These are phyloP conservation scores for Pseudocercospora macadamiae DNA, from an alignment of 2,329 filamentous ascomycete genomes.

Conservation along the genomic window DNA sequence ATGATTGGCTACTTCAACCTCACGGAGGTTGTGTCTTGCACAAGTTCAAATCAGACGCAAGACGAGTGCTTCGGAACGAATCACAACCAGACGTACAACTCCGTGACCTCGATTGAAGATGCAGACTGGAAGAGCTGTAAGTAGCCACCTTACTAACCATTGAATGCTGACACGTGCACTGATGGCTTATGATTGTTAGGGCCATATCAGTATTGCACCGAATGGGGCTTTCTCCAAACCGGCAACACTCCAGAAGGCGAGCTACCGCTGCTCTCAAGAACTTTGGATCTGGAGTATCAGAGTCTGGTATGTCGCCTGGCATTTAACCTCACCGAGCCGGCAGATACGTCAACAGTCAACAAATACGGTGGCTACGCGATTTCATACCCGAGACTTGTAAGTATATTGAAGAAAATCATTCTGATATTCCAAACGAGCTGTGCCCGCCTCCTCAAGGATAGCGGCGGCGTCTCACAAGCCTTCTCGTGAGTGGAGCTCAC, in stretches of 20 bases:
- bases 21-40: constrained; percentile 47
- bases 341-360: constrained; percentile 71
- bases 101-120: constrained; percentile 13
- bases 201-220: constrained; percentile 51
- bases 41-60: constrained; percentile 42
- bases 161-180: background rate
- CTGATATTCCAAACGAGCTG: no score
- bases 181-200: no score
- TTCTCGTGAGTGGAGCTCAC: no score
- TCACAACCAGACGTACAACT: constrained; percentile 48
- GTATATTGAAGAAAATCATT: no score
- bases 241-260: constrained; percentile 68
- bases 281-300: constrained; percentile 65
- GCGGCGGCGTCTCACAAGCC: no score
- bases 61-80: constrained; percentile 55
- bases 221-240: constrained; percentile 79
- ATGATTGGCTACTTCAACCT: constrained; percentile 58
- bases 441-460: no score
- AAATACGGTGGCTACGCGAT: constrained; percentile 73
- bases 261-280: constrained; percentile 72
- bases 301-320: constrained; percentile 65
- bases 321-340: constrained; percentile 69
- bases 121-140: constrained; percentile 50
- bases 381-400: constrained; percentile 73
- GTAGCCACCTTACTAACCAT: no score